Evolutionary conservation across 495 filamentous ascomycete species (phyloP).

Genomic region (Podospora conica): DNA sequence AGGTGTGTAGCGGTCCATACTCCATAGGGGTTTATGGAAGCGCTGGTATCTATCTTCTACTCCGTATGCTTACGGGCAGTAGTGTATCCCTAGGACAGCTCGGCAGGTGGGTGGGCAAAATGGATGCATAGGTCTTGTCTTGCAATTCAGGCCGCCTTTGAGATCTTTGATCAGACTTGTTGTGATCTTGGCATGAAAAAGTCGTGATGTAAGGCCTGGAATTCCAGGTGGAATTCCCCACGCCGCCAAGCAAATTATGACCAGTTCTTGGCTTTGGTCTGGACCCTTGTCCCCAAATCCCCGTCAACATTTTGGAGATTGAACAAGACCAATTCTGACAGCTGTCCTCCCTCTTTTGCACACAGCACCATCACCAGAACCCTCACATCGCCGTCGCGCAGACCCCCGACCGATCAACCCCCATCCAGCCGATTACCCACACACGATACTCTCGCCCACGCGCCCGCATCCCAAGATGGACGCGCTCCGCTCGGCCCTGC

Average conservation of each 20-base stretch:
- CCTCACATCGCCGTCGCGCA: background rate
- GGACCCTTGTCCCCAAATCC: background rate
- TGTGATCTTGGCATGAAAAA: too few relatives aligned
- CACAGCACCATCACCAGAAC: background rate
- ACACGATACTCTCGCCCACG: background rate
- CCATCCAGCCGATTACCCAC: background rate
- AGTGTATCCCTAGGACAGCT: background rate
- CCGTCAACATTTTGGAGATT: background rate
- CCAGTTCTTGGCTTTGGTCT: background rate
- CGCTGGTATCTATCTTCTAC: background rate
- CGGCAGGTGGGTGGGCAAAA: background rate
- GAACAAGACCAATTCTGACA: background rate
- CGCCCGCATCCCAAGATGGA: slow-evolving; percentile 35
- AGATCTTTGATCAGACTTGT: background rate
- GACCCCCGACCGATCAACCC: background rate
- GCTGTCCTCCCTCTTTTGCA: background rate
- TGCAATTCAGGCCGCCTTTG: background rate
- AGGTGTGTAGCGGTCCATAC: background rate
- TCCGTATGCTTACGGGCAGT: background rate
- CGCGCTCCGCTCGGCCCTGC: slow-evolving; percentile 57
- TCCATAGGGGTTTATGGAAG: too few relatives aligned
- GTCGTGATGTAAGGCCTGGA: background rate
- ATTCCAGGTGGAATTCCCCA: background rate
- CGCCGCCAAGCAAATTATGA: background rate
- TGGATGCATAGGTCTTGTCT: background rate